Percentiles rank a stretch among this genome's conserved stretches.
Conservation (phyloP, 352 stramenopile species). For the Pseudoperonospora humuli region DNA sequence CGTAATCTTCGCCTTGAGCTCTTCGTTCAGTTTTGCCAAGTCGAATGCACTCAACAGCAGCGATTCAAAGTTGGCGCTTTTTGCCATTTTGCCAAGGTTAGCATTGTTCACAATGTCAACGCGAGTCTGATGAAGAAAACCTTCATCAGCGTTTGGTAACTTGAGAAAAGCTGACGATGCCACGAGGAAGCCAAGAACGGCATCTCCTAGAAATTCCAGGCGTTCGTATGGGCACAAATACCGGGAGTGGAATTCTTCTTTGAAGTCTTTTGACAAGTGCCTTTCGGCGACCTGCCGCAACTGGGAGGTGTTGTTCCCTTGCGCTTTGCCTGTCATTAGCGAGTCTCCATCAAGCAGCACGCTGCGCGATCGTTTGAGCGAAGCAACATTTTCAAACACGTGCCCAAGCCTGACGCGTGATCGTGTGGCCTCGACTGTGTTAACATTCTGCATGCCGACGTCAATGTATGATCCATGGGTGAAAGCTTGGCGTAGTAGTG, state of each 20-base stretch:
- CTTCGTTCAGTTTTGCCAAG: conserved; percentile 37
- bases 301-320: conserved; percentile 11
- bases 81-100: conserved; percentile 68
- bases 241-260: conserved; percentile 66
- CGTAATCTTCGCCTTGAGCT: conserved; percentile 63
- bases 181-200: conserved; percentile 77
- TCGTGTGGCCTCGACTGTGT: conserved; percentile 65
- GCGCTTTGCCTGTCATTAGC: conserved; percentile 5
- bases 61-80: conserved; percentile 62
- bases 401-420: conserved; percentile 70
- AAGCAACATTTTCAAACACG: conserved; percentile 54
- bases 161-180: conserved; percentile 78
- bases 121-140: conserved; percentile 58
- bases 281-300: conserved; percentile 48
- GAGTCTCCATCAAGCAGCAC: conserved; percentile 34
- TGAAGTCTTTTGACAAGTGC: conserved; percentile 61
- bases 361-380: conserved; percentile 51
- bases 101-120: conserved; percentile 74
- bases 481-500: conserved; percentile 74
- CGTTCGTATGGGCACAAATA: conserved; percentile 79
- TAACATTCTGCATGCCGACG: conserved; percentile 77
- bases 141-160: conserved; percentile 54
- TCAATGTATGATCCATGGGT: conserved; percentile 82
- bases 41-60: conserved; percentile 71
- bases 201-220: conserved; percentile 79